Base-by-base conservation (phyloP, 768 basidiomycete genomes). In the Dioszegia crocea region DNA sequence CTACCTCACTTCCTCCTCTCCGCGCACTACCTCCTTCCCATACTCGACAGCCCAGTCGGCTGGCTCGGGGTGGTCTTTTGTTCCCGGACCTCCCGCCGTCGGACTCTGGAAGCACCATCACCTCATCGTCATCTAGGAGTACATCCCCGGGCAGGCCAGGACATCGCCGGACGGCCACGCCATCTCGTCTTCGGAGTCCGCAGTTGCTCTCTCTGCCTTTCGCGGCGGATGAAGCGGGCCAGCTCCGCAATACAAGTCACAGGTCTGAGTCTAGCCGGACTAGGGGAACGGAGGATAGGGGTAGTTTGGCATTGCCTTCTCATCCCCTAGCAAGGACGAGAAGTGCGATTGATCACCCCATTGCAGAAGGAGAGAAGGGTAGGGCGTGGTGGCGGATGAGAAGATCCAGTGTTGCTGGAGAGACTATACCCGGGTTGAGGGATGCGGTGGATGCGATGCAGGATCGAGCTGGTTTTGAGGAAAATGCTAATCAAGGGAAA, bases 111-210 rank as follows among this genome's bases (percentile, higher is more conserved):
- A n/a, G n/a, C n/a, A n/a, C n/a, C n/a, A n/a, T n/a, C n/a, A n/a
- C n/a, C n/a, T n/a, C n/a, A n/a, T 39, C 38, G 24, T 24, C 47
- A 38, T 47, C 33, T 33, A 9, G 45, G 23, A 21, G 19, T 11
- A 31, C 10, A 8, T 36, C 59, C 21, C 53, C 43, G 27, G 40
- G 49, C 30, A 19, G 56, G 21, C 56, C 56, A 9, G 21, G 46
- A 17, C 54, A 56, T 38, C 38, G 44, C 0, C 45, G 60, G 23
- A 45, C 46, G n/a, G 31, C 46, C 14, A 61, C 60, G 1, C 56
- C 60, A 6, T 49, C 54, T 0, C 36, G 60, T 4, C 41, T 61
- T 5, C 45, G 60, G 4, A 51, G 56, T 21, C 60, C 60, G 2
- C 46, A 40, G n/a, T 45, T 51, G 16, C 55, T 61, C 14, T 46